phyloP scores from a whole-genome alignment of 2,329 filamentous ascomycete genomes.

The Trichoderma pleuroti region DNA sequence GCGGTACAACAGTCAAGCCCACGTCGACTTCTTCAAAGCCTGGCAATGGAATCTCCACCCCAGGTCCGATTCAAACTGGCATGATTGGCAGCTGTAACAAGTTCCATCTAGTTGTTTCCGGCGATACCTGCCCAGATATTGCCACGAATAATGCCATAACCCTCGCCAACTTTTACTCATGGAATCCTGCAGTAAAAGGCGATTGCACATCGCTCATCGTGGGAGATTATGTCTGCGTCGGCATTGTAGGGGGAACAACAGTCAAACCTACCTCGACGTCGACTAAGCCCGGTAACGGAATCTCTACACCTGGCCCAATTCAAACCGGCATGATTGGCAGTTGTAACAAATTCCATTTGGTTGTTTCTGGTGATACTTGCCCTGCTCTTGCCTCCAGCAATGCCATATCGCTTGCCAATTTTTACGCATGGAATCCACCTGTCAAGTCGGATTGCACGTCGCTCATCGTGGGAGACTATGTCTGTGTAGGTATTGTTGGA shows the following conservation, averaged over 20 bases:
- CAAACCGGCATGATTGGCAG: slow-evolving; percentile 30
- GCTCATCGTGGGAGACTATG: not conserved
- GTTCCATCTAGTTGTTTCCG: not conserved
- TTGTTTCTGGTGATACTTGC: slow-evolving; percentile 1
- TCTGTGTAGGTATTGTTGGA: slow-evolving; percentile 11
- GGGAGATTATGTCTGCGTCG: not conserved
- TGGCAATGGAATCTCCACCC: not conserved
- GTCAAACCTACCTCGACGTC: not conserved
- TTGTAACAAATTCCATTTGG: slow-evolving; percentile 30
- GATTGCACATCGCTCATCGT: not conserved
- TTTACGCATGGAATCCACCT: not conserved
- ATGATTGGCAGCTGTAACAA: not conserved
- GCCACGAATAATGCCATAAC: not conserved
- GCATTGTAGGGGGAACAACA: not conserved
- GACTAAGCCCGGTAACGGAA: slow-evolving; percentile 18
- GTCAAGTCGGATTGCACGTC: not conserved
- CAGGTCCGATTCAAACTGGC: not conserved
- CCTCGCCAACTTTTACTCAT: not conserved
- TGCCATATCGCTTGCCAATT: not conserved
- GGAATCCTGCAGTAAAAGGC: not conserved
- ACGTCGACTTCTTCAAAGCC: not conserved
- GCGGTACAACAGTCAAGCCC: not conserved
- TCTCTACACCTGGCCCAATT: slow-evolving; percentile 29
- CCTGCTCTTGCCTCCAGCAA: not conserved
- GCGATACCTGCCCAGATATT: not conserved